Evolutionary conservation across 805 yeast species (phyloP).

Genomic region (Candida krabiensis): DNA sequence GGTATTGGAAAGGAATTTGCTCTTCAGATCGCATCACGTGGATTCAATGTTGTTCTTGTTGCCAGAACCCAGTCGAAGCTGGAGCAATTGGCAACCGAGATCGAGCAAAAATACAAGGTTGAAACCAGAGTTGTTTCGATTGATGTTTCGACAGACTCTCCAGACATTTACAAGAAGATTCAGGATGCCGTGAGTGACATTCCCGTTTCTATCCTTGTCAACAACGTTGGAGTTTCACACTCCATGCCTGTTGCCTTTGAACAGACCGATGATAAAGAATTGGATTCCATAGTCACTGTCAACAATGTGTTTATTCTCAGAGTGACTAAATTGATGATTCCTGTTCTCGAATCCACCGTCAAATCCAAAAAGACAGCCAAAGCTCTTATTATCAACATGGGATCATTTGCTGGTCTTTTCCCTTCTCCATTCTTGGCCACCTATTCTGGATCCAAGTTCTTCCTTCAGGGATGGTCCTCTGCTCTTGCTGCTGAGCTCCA

Average conservation of each 20-base stretch:
- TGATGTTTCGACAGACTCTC: conserved; percentile 69
- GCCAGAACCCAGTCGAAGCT: conserved; percentile 84
- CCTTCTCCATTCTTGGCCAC: conserved; percentile 93
- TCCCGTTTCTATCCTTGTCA: conserved; percentile 74
- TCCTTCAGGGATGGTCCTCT: conserved; percentile 88
- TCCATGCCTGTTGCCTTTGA: conserved; percentile 91
- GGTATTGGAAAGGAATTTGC: conserved; percentile 96
- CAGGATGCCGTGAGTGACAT: conserved; percentile 45
- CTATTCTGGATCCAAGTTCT: conserved; percentile 95
- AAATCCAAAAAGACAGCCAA: conserved; percentile 41
- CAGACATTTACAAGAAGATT: conserved; percentile 56
- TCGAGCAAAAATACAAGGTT: conserved; percentile 59
- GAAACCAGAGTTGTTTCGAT: conserved; percentile 68
- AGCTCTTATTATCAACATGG: conserved; percentile 90
- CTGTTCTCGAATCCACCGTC: conserved; percentile 60
- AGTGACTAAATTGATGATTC: conserved; percentile 78
- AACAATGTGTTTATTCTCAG: conserved; percentile 83
- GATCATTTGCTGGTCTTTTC: conserved; percentile 91
- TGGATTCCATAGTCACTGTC: conserved; percentile 77
- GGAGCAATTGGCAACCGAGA: conserved; percentile 60
- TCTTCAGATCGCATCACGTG: conserved; percentile 77
- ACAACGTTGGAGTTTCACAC: conserved; percentile 95
- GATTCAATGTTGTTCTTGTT: conserved; percentile 79
- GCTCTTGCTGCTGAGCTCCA: conserved; percentile 86
- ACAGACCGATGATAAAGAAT: conserved; percentile 74